These are phyloP conservation scores for Botrytis galanthina DNA, from an alignment of 2,329 filamentous ascomycete species.

Conservation along the genomic window DNA sequence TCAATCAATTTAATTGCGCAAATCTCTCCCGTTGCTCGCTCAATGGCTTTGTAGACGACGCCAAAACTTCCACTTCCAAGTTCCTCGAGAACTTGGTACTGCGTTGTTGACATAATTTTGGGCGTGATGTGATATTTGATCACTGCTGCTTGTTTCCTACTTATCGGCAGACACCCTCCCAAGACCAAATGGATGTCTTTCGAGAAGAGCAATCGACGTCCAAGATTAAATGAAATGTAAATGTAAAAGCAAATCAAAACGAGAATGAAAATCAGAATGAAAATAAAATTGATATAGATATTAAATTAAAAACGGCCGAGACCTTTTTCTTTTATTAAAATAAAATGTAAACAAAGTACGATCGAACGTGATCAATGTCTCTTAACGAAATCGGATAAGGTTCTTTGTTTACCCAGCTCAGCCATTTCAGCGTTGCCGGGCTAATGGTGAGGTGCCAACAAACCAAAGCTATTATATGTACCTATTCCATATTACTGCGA, in stretches of 20 bases:
- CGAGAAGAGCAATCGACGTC: not conserved
- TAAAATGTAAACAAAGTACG: not conserved
- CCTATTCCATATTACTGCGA: not conserved
- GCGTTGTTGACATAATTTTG: slow-evolving; percentile 54
- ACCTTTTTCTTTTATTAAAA: not conserved
- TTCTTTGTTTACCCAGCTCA: not conserved
- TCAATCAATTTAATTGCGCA: slow-evolving; percentile 99
- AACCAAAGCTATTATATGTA: not conserved
- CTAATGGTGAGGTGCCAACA: not conserved
- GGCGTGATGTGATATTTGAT: not conserved
- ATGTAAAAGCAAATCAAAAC: not conserved
- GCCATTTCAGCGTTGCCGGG: not conserved
- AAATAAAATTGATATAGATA: not conserved
- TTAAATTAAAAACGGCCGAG: not conserved
- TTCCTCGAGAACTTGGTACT: slow-evolving; percentile 95
- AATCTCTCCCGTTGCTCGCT: slow-evolving; percentile 83
- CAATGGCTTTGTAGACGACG: slow-evolving; percentile 94
- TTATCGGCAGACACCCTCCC: not conserved
- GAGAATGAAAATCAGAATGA: not conserved
- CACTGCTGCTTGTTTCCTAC: not conserved
- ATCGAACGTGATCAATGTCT: slow-evolving; percentile 6
- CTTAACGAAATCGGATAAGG: slow-evolving; percentile 12
- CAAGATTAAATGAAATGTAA: not conserved
- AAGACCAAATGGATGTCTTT: not conserved
- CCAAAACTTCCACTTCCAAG: slow-evolving; percentile 88